phyloP scores from a whole-genome alignment of 768 basidiomycete genomes.

The Artomyces pyxidatus region DNA sequence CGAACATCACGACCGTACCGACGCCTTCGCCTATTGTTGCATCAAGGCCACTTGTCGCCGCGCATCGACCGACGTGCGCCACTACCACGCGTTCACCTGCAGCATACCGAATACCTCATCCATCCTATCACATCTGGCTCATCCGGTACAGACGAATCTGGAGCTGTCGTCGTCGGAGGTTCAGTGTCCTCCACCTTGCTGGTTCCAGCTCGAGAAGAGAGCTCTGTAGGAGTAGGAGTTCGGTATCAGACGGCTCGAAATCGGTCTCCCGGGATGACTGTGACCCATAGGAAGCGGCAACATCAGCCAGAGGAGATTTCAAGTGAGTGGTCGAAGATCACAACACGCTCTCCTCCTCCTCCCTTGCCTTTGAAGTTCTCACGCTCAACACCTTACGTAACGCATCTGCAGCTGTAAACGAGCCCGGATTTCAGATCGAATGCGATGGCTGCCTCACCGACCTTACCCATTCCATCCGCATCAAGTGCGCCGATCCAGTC shows the following conservation, averaged over 20 bases:
- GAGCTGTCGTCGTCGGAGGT: no score
- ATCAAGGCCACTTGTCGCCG: no score
- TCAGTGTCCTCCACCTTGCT: no score
- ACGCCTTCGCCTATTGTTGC: no score
- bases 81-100: no score
- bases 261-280: slow-evolving; percentile 37
- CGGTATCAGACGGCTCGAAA: neutral
- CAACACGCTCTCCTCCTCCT: slow-evolving; percentile 12
- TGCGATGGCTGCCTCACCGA: slow-evolving; percentile 83
- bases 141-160: no score
- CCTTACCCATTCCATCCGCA: slow-evolving; percentile 92
- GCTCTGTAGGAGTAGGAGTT: no score
- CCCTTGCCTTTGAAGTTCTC: slow-evolving; percentile 18
- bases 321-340: slow-evolving; percentile 31
- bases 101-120: no score
- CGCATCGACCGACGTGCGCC: no score
- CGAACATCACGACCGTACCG: no score
- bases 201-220: no score
- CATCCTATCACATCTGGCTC: no score
- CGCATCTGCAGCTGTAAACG: slow-evolving; percentile 61
- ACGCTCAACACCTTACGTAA: slow-evolving; percentile 24
- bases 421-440: slow-evolving; percentile 75
- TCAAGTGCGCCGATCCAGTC: slow-evolving; percentile 84
- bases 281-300: slow-evolving; percentile 60
- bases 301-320: slow-evolving; percentile 57